Evolutionary conservation across 2,329 filamentous ascomycete genomes (phyloP).

Genomic region (Ophiostoma ulmi): DNA sequence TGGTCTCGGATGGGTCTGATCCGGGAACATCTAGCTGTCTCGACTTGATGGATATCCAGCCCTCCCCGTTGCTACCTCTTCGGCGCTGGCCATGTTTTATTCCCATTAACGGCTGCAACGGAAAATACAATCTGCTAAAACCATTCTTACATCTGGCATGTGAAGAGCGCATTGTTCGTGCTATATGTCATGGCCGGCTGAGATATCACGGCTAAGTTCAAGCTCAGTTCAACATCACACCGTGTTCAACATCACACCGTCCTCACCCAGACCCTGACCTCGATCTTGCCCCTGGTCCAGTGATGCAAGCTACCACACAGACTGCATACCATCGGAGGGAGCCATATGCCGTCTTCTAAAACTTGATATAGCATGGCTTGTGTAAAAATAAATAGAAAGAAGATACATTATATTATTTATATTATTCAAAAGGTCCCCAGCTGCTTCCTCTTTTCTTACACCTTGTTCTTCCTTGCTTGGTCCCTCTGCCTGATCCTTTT

Average conservation of each 20-base stretch:
- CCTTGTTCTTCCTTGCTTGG: background rate
- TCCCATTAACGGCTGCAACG: too few species aligned
- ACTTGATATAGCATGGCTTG: background rate
- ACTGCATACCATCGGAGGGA: background rate
- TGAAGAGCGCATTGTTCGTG: too few species aligned
- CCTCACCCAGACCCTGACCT: conserved; percentile 2
- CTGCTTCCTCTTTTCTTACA: background rate
- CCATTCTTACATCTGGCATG: too few species aligned
- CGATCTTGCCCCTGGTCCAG: conserved; percentile 3
- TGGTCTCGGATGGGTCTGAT: background rate
- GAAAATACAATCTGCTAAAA: too few species aligned
- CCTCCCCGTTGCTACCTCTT: too few species aligned
- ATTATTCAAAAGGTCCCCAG: background rate
- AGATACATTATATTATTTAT: background rate
- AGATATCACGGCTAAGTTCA: too few species aligned
- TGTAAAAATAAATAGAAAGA: background rate
- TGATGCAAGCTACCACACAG: conserved; percentile 6
- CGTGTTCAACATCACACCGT: background rate
- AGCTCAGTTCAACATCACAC: background rate
- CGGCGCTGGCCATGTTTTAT: too few species aligned
- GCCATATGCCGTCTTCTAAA: background rate
- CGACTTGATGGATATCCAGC: conserved; percentile 2
- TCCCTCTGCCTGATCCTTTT: background rate
- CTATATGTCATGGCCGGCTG: too few species aligned
- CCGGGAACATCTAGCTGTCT: conserved; percentile 5